Evolutionary conservation across 2,329 filamentous ascomycete genomes (phyloP), one percentile per base, ranked within the genome.

Genomic region (Cadophora malorum): DNA sequence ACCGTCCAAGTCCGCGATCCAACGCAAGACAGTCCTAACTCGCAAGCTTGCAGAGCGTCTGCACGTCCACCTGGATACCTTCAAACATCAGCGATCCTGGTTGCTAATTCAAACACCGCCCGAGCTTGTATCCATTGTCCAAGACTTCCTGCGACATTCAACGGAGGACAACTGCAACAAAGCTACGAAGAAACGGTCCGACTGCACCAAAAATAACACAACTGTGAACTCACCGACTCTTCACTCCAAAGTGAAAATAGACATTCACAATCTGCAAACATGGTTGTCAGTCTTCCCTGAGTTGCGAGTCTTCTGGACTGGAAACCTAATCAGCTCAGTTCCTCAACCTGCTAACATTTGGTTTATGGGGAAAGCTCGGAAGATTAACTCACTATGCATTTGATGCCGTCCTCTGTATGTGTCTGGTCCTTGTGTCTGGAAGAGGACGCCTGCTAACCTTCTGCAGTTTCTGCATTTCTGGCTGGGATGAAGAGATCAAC

Each of bases 401-500:
- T 80, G 95, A 98, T 82, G 95, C 95, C 72, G 93, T 98, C 74
- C 88, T 98, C 76, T 84, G 93, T 96, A 88, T 76, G 91, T 85
- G 38, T 49, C 60, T 60, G 63, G 56, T 66, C 61, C 50, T 47
- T 41, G 31, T 45, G 25, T 19, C 70, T 21, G 19, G 7, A 49
- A 62, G 33, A 55, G 33, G 21, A 47, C 35, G 58, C 66, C 45
- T 64, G 61, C 75, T 78, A 67, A 76, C 61, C 12, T 66, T 14
- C n/a, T 52, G 69, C 69, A 96, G 92, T 99, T 80, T 99, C 96
- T 77, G 93, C 96, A 71, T 95, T 98, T 80, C 90, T 99, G 74
- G 96, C 96, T 49, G 96, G 96, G 77, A 94, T 99, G 85, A 96
- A 97, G 84, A 93, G 96, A 75, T 97, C 95, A 72, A 98, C 96